phyloP scores from a whole-genome alignment of 1,284 basidiomycete genomes.

The Takashimella tepidaria region DNA sequence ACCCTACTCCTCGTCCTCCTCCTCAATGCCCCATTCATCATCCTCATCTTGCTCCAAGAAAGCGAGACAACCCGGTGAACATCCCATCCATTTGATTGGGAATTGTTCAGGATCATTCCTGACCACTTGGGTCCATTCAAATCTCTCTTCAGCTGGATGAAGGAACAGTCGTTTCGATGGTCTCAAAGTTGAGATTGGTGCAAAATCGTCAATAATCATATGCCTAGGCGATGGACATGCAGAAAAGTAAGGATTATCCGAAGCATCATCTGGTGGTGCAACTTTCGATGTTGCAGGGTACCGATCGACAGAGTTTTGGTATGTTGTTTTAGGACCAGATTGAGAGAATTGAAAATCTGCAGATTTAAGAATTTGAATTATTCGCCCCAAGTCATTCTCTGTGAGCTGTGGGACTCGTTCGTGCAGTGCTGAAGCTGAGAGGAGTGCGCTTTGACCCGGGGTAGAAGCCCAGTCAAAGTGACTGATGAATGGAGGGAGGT shows the following conservation, averaged over 20 bases:
- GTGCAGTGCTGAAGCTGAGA: constrained; percentile 26
- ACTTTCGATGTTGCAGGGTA: constrained; percentile 28
- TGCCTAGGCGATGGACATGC: constrained; percentile 43
- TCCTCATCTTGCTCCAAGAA: constrained; percentile 36
- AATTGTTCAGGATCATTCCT: constrained; percentile 22
- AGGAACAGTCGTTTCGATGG: constrained; percentile 33
- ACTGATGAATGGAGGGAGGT: constrained; percentile 39
- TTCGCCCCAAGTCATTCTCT: constrained; percentile 15
- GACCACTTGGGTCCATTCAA: constrained; percentile 38
- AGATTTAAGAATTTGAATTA: constrained; percentile 28
- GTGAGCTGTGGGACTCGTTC: constrained; percentile 18
- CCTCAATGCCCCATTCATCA: constrained; percentile 19
- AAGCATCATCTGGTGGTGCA: constrained; percentile 35
- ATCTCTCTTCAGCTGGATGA: constrained; percentile 41
- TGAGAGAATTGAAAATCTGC: constrained; percentile 6
- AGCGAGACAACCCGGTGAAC: constrained; percentile 40
- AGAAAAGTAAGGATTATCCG: constrained; percentile 39
- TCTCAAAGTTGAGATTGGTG: not conserved
- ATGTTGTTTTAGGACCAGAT: not conserved
- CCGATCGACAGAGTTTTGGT: constrained; percentile 9
- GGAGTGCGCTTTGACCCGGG: constrained; percentile 29
- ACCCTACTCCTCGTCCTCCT: not conserved
- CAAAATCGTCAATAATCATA: constrained; percentile 13
- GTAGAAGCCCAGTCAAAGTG: constrained; percentile 31
- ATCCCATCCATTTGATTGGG: constrained; percentile 43